These are phyloP conservation scores for Podospora pseudoanserina DNA, from an alignment of 495 filamentous ascomycete genomes.

Conservation along the genomic window DNA sequence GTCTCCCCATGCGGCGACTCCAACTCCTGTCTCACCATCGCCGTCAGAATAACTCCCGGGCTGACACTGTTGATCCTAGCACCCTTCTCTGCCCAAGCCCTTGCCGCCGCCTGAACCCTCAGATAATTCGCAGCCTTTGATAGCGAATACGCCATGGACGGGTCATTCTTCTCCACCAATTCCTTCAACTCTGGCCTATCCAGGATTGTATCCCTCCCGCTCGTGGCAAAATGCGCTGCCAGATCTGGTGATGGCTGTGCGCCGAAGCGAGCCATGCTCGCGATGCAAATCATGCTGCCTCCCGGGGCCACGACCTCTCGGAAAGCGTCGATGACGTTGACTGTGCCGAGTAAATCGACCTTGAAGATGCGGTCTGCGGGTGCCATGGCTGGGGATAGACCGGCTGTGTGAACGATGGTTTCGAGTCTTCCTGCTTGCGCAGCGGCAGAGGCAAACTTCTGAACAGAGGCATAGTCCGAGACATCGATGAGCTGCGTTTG, in stretches of 20 bases:
- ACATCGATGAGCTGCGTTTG: conserved; percentile 25
- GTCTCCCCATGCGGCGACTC: conserved; percentile 10
- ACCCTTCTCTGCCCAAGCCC: conserved; percentile 46
- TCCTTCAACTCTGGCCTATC: conserved; percentile 5
- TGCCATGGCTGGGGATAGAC: conserved; percentile 24
- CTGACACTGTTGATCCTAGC: conserved; percentile 54
- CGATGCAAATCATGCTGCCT: conserved; percentile 20
- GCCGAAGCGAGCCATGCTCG: conserved; percentile 22
- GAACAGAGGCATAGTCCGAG: conserved; percentile 18
- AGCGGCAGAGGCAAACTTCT: conserved; percentile 45
- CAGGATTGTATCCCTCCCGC: conserved; percentile 18
- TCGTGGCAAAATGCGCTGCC: conserved; percentile 13
- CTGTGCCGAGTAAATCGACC: conserved; percentile 26
- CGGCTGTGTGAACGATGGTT: conserved; percentile 65
- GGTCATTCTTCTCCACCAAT: conserved; percentile 19
- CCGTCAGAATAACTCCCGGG: conserved; percentile 44
- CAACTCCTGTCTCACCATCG: conserved; percentile 23
- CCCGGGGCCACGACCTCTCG: conserved; percentile 13
- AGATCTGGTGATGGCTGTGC: conserved; percentile 14
- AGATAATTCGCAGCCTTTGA: conserved; percentile 50
- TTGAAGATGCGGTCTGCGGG: conserved; percentile 21
- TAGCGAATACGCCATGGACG: conserved; percentile 49
- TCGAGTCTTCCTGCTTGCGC: conserved; percentile 66
- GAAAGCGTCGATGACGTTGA: conserved; percentile 29
- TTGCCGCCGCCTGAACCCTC: conserved; percentile 49